Percentiles rank a stretch among this genome's conserved stretches.
phyloP scores from a whole-genome alignment of 2,329 filamentous ascomycete genomes.

The Hymenoscyphus salicellus region DNA sequence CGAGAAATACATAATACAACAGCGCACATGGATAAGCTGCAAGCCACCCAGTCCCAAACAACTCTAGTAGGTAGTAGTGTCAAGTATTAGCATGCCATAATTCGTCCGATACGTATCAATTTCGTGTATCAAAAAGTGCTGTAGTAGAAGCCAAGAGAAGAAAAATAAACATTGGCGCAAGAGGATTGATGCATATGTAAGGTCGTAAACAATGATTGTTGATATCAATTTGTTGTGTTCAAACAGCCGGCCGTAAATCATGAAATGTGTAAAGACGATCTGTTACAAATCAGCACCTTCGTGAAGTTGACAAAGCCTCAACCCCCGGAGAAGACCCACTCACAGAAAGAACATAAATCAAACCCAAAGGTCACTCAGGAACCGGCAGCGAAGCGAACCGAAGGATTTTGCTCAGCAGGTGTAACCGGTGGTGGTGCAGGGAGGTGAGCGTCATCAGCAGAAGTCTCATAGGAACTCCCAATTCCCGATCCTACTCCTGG shows the following conservation, averaged over 20 bases:
- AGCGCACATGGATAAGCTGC: neutral
- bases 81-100: neutral
- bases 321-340: neutral
- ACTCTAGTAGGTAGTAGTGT: neutral
- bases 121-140: neutral
- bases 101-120: neutral
- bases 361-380: neutral
- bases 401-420: constrained; percentile 2
- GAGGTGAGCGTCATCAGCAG: constrained; percentile 10
- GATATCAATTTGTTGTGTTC: neutral
- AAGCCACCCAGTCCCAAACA: constrained; percentile 1
- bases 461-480: constrained; percentile 19
- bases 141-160: neutral
- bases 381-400: constrained; percentile 4
- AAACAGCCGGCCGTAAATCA: neutral
- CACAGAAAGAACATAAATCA: neutral
- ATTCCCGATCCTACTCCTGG: constrained; percentile 11
- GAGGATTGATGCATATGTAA: neutral
- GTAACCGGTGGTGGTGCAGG: constrained; percentile 3
- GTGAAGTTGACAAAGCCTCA: neutral
- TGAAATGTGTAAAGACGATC: neutral
- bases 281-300: neutral
- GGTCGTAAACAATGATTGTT: neutral
- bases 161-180: neutral
- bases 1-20: neutral